A percentile compares a stretch with the other conserved stretches of the same genome.
Evolutionary conservation across 75 land plant species (phyloP).

Genomic region (Isoetes taiwanensis): DNA sequence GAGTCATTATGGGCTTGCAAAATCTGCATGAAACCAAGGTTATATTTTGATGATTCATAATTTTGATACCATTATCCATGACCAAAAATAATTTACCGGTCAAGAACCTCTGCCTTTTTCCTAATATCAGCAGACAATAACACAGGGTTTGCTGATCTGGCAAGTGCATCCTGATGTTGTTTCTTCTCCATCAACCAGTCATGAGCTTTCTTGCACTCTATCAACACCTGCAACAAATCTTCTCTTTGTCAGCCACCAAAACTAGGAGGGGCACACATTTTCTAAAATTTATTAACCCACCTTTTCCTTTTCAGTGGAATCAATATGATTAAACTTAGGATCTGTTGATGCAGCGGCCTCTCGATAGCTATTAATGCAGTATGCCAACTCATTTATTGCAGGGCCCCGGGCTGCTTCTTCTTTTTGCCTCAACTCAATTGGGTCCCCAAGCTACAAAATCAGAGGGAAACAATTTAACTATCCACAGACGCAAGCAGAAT

Average conservation of each 20-base stretch:
- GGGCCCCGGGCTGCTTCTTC: not conserved
- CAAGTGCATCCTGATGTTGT: not conserved
- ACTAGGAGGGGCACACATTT: no score
- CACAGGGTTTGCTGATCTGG: not conserved
- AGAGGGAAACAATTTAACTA: no score
- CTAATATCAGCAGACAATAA: not conserved
- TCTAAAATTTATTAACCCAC: not conserved
- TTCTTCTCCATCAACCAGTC: not conserved
- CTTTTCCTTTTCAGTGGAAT: constrained; percentile 1
- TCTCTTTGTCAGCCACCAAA: no score
- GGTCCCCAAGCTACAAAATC: no score
- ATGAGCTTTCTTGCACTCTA: not conserved
- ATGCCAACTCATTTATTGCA: not conserved
- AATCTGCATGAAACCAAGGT: not conserved
- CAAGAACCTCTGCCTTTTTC: not conserved
- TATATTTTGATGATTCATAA: not conserved
- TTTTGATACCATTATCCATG: not conserved
- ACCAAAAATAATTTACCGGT: no score
- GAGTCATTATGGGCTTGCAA: not conserved
- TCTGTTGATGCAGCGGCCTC: not conserved
- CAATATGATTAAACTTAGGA: not conserved
- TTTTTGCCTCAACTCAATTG: no score
- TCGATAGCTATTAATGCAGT: not conserved
- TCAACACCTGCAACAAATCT: not conserved
- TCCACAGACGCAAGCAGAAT: not conserved